Evolutionary conservation across 768 basidiomycete genomes (phyloP).

Genomic region (Coprinopsis strossmayeri): DNA sequence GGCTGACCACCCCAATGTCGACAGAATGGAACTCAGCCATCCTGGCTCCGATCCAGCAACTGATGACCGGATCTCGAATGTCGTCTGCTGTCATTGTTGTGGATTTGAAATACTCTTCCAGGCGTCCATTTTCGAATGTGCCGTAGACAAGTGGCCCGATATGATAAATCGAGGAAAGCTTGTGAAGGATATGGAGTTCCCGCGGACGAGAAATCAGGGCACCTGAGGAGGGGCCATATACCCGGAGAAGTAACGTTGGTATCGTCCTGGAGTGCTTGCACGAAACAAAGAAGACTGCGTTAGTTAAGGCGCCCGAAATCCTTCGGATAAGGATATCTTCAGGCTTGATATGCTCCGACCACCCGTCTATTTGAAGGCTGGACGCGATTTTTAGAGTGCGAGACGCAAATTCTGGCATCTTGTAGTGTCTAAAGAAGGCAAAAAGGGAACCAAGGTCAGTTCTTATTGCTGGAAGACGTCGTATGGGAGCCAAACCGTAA

Average conservation of each 20-base stretch:
- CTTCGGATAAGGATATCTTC: constrained; percentile 59
- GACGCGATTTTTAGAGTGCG: constrained; percentile 51
- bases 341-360: constrained; percentile 46
- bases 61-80: constrained; percentile 68
- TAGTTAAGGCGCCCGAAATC: constrained; percentile 90
- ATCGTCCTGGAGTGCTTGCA: constrained; percentile 43
- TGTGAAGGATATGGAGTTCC: constrained; percentile 84
- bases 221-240: constrained; percentile 87
- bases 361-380: constrained; percentile 50
- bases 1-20: constrained; percentile 65
- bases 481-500: constrained; percentile 22
- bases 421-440: constrained; percentile 50
- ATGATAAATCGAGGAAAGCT: constrained; percentile 80
- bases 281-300: constrained; percentile 95
- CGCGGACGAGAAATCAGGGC: constrained; percentile 81
- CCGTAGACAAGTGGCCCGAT: constrained; percentile 92
- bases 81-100: constrained; percentile 72
- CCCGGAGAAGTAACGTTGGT: constrained; percentile 76
- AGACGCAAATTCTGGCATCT: constrained; percentile 45
- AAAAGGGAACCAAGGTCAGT: constrained; percentile 16
- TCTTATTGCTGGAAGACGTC: constrained; percentile 1
- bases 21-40: constrained; percentile 97
- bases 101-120: constrained; percentile 95
- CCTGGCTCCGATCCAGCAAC: constrained; percentile 83
- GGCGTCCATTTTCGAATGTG: constrained; percentile 90